phyloP scores from a whole-genome alignment of 2,329 filamentous ascomycete genomes.

The Aspergillus candidus region DNA sequence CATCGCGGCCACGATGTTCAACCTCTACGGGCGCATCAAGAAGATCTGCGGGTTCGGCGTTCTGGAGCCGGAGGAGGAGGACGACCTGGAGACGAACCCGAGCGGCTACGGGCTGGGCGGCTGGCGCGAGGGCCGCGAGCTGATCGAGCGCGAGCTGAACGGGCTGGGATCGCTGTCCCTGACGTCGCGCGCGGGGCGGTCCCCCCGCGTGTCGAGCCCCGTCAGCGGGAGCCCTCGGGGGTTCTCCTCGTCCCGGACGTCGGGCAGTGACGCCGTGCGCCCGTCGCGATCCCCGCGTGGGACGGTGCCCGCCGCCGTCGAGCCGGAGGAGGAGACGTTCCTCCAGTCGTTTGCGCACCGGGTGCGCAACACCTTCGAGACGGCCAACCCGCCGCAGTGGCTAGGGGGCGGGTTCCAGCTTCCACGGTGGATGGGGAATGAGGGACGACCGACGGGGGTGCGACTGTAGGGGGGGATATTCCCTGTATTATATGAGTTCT shows the following conservation, averaged over 20 bases:
- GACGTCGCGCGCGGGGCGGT: slow-evolving; percentile 28
- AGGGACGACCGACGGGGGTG: slow-evolving; percentile 26
- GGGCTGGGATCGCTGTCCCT: slow-evolving; percentile 49
- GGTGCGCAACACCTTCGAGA: slow-evolving; percentile 88
- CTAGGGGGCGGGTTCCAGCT: slow-evolving; percentile 68
- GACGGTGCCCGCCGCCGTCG: slow-evolving; percentile 28
- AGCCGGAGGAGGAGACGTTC: slow-evolving; percentile 65
- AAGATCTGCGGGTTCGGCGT: slow-evolving; percentile 73
- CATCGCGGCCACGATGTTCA: slow-evolving; percentile 78
- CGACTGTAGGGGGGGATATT: slow-evolving; percentile 31
- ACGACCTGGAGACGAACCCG: slow-evolving; percentile 56
- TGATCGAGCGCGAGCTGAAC: slow-evolving; percentile 80
- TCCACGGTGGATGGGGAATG: slow-evolving; percentile 73
- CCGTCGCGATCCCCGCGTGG: slow-evolving; percentile 26
- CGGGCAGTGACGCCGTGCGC: slow-evolving; percentile 24
- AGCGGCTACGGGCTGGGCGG: slow-evolving; percentile 67
- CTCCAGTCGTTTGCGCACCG: slow-evolving; percentile 78
- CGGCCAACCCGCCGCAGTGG: slow-evolving; percentile 75
- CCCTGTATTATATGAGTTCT: neutral
- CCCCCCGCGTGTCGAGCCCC: slow-evolving; percentile 23
- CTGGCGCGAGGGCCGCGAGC: slow-evolving; percentile 84
- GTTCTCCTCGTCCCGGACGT: slow-evolving; percentile 30
- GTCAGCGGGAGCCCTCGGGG: slow-evolving; percentile 21
- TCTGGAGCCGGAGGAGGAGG: slow-evolving; percentile 62
- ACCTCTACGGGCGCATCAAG: slow-evolving; percentile 76